Base-by-base conservation (phyloP, 2,329 filamentous ascomycete species). In the Periconia digitata region DNA sequence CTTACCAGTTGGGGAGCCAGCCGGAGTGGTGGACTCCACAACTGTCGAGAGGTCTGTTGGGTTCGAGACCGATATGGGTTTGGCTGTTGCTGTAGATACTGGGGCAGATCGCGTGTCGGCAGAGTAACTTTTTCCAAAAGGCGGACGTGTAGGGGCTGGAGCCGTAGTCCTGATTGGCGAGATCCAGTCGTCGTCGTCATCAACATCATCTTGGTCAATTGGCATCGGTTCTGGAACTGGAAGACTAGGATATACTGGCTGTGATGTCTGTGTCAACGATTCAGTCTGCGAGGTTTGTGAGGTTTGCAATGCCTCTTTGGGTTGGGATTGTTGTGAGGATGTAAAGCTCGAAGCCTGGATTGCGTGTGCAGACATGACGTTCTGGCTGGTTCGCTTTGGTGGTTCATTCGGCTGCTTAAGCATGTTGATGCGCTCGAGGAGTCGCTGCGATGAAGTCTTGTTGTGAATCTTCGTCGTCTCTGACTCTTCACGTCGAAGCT, bases 351-450 rank as follows among this genome's bases (percentile, higher is more conserved):
- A 54, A 13, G 57, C 49, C 40, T 68, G 65, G 4, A 59, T 57
- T 3, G 57, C 32, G 24, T 64, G 64, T n/a, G 62, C 58, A 17
- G 59, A 56, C 8, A 54, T 32, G 38, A 79, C 69, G 49, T 64
- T 72, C 64, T 58, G 76, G 49, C 61, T 70, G 46, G 56, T 55
- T n/a, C 57, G 61, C 50, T 67, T 71, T 8, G 65, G 66, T 40
- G 58, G 63, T 44, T 66, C 68, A 40, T 63, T 77, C 67, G 63
- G 74, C 68, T 51, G 80, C 73, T 71, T 85, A 77, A 87, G 78
- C 78, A 85, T 82, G 53, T 85, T 95, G 60, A 99, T 97, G 60
- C 92, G 90, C 62, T 97, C 92, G 56, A 96, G 91, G 15, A 99
- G 78, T 37, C 89, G 81, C 69, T 97, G 92, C 0, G 94, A 96